A percentile compares a stretch with the other conserved stretches of the same genome.
phyloP scores from a whole-genome alignment of 2,329 filamentous ascomycete species.

The Clarireedia sp. region DNA sequence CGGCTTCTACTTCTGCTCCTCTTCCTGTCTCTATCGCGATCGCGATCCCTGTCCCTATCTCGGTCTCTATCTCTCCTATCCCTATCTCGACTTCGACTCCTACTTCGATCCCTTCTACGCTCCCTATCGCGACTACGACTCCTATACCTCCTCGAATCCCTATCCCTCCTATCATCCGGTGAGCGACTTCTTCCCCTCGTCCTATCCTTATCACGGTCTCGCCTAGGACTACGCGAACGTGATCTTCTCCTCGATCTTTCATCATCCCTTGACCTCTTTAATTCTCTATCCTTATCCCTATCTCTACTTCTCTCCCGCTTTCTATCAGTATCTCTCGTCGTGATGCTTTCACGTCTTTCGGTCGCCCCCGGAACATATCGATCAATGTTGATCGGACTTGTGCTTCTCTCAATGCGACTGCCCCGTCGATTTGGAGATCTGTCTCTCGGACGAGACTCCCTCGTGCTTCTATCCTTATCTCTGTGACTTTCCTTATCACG shows the following conservation, averaged over 20 bases:
- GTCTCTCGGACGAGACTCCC: slow-evolving; percentile 26
- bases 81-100: slow-evolving; percentile 13
- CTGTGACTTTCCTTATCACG: slow-evolving; percentile 25
- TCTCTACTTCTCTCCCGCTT: slow-evolving; percentile 22
- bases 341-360: slow-evolving; percentile 21
- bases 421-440: slow-evolving; percentile 24
- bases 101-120: slow-evolving; percentile 15
- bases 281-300: neutral
- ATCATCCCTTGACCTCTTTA: slow-evolving; percentile 7
- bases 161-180: slow-evolving; percentile 8
- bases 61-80: slow-evolving; percentile 11
- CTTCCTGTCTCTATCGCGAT: neutral
- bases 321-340: slow-evolving; percentile 13
- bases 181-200: slow-evolving; percentile 13
- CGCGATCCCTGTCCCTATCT: neutral
- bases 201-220: slow-evolving; percentile 6
- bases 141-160: slow-evolving; percentile 1
- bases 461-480: slow-evolving; percentile 22
- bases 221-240: slow-evolving; percentile 5
- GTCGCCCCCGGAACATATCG: slow-evolving; percentile 28
- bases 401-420: slow-evolving; percentile 27
- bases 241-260: slow-evolving; percentile 12
- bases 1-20: slow-evolving; percentile 3
- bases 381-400: slow-evolving; percentile 28
- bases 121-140: neutral